Evolutionary conservation across 2,329 filamentous ascomycete species (phyloP).

Genomic region (Lachnellula cervina): DNA sequence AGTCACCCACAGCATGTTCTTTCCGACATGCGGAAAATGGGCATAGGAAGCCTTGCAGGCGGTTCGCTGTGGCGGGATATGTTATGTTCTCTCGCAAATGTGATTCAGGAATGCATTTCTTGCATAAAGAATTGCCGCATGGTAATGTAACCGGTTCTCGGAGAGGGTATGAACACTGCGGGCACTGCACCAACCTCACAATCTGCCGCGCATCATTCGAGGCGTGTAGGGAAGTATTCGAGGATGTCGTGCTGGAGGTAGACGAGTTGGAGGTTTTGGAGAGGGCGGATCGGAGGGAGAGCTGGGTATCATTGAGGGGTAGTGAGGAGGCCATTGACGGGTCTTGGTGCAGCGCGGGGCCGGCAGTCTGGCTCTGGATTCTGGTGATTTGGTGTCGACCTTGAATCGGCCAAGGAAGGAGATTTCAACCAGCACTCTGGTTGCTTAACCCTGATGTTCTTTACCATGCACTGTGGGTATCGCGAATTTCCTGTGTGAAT

Average conservation of each 20-base stretch:
- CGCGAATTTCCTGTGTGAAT: neutral
- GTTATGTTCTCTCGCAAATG: constrained; percentile 66
- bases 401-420: constrained; percentile 7
- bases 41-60: constrained; percentile 69
- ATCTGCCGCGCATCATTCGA: constrained; percentile 56
- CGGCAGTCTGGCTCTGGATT: constrained; percentile 6
- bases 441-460: neutral
- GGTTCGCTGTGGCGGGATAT: constrained; percentile 65
- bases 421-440: neutral
- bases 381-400: neutral
- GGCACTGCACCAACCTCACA: constrained; percentile 73
- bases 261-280: constrained; percentile 6
- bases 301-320: constrained; percentile 16
- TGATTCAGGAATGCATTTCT: constrained; percentile 63
- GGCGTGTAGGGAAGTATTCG: constrained; percentile 37
- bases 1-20: constrained; percentile 75
- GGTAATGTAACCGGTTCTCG: constrained; percentile 68
- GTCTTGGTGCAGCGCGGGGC: constrained; percentile 12
- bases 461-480: neutral
- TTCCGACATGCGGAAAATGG: constrained; percentile 60
- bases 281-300: constrained; percentile 11
- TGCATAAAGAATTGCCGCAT: constrained; percentile 76
- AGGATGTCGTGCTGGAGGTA: constrained; percentile 2
- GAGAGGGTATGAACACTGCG: constrained; percentile 64
- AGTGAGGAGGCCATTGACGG: constrained; percentile 20